phyloP scores from a whole-genome alignment of 345 rosid species.

The Hypericum perforatum region DNA sequence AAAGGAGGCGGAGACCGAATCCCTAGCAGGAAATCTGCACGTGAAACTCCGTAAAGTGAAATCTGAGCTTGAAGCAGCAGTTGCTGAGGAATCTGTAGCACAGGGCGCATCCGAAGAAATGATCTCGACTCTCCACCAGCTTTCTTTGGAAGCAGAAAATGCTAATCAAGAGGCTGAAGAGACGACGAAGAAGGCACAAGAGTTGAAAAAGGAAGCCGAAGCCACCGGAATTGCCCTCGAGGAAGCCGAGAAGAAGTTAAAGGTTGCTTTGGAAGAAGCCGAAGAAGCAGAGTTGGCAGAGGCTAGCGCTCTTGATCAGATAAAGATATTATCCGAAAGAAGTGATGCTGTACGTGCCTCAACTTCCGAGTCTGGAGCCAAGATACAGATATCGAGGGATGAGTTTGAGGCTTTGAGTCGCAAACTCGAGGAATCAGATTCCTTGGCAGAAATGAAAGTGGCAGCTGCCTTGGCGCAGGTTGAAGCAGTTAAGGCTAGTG shows the following conservation, averaged over 20 bases:
- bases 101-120: conserved; percentile 71
- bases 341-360: conserved; percentile 67
- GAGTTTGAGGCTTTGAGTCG: conserved; percentile 65
- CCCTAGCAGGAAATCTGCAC: conserved; percentile 72
- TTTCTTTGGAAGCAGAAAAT: conserved; percentile 58
- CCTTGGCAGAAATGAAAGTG: conserved; percentile 83
- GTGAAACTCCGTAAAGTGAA: conserved; percentile 62
- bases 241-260: conserved; percentile 64
- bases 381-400: conserved; percentile 68
- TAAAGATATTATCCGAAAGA: conserved; percentile 57
- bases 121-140: conserved; percentile 60
- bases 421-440: conserved; percentile 66
- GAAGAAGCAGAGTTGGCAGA: conserved; percentile 82
- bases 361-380: conserved; percentile 67
- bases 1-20: conserved; percentile 78
- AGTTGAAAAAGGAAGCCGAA: conserved; percentile 60
- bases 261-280: conserved; percentile 67
- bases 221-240: conserved; percentile 42
- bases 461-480: conserved; percentile 93
- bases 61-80: conserved; percentile 65
- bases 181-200: conserved; percentile 60
- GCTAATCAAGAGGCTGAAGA: conserved; percentile 61
- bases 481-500: conserved; percentile 91
- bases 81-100: conserved; percentile 51
- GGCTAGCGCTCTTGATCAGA: conserved; percentile 56